These are phyloP conservation scores for Purpureocillium lavendulum DNA, from an alignment of 2,329 filamentous ascomycete genomes.

Conservation along the genomic window DNA sequence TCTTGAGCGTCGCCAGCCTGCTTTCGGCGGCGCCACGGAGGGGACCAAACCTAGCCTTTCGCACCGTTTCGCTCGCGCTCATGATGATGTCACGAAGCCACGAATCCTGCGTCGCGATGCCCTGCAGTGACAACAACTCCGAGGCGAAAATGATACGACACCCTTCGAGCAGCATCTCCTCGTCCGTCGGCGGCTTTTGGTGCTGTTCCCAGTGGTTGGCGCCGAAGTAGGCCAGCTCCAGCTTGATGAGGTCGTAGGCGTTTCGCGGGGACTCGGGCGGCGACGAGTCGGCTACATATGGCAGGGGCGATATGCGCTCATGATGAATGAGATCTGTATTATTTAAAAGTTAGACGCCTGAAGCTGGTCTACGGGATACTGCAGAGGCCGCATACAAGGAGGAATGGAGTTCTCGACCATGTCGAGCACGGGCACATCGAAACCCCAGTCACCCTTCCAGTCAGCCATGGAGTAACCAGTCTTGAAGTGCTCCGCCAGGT, in stretches of 20 bases:
- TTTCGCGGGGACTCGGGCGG: conserved; percentile 40
- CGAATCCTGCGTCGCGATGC: conserved; percentile 27
- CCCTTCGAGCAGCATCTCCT: conserved; percentile 49
- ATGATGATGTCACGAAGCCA: conserved; percentile 55
- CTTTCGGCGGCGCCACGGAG: conserved; percentile 37
- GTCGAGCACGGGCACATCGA: conserved; percentile 50
- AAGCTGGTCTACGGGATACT: conserved; percentile 26
- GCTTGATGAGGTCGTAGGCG: conserved; percentile 54
- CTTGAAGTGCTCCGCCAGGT: conserved; percentile 61
- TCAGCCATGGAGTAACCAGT: conserved; percentile 57
- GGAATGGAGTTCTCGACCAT: conserved; percentile 61
- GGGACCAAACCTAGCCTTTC: conserved; percentile 39
- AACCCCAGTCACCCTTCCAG: conserved; percentile 65
- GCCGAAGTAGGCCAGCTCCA: conserved; percentile 46
- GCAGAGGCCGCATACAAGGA: conserved; percentile 44
- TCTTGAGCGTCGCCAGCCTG: conserved; percentile 38
- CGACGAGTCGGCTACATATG: conserved; percentile 39
- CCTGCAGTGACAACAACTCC: conserved; percentile 35
- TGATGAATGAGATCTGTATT: conserved; percentile 54
- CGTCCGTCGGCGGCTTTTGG: conserved; percentile 35
- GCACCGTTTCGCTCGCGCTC: conserved; percentile 32
- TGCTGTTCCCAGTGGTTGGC: conserved; percentile 33
- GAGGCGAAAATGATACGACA: conserved; percentile 48
- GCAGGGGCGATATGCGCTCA: conserved; percentile 48
- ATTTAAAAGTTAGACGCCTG: conserved; percentile 31